Percentiles rank a stretch among this genome's conserved stretches.
Evolutionary conservation across 176 grass and related monocot species (phyloP).

Genomic region (Oryza glumipatula): DNA sequence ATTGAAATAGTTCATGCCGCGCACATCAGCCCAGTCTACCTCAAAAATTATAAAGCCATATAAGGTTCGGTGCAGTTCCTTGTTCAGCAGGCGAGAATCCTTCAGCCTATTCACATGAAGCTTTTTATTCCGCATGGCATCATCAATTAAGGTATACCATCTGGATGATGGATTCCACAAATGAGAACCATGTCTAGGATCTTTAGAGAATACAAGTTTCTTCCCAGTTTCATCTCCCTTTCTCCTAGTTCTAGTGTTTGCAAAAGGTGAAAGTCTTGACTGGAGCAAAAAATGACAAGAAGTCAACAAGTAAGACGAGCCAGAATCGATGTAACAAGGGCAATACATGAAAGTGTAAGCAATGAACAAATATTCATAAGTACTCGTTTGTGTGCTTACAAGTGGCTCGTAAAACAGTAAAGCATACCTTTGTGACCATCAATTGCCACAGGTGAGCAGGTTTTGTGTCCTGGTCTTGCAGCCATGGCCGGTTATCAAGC

Average conservation of each 20-base stretch:
- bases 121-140: conserved; percentile 77
- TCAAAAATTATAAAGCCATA: conserved; percentile 98
- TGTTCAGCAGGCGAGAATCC: conserved; percentile 71
- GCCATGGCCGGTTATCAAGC: conserved; percentile 87
- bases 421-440: conserved; percentile 86
- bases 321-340: conserved; percentile 17
- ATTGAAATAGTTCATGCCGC: conserved; percentile 94
- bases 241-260: conserved; percentile 70
- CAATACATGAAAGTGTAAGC: background rate
- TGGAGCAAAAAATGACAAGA: conserved; percentile 47
- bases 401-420: conserved; percentile 25
- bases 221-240: conserved; percentile 64
- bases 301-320: conserved; percentile 14
- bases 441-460: conserved; percentile 94
- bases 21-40: conserved; percentile 80
- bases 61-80: conserved; percentile 81
- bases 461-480: conserved; percentile 71
- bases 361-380: background rate
- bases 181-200: conserved; percentile 48
- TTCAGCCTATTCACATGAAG: conserved; percentile 90
- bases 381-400: background rate
- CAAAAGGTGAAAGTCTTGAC: conserved; percentile 90
- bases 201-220: conserved; percentile 57
- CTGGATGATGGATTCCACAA: conserved; percentile 53
- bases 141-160: conserved; percentile 91